phyloP scores from a whole-genome alignment of 2,329 filamentous ascomycete species.

The Verticillium dahliae region DNA sequence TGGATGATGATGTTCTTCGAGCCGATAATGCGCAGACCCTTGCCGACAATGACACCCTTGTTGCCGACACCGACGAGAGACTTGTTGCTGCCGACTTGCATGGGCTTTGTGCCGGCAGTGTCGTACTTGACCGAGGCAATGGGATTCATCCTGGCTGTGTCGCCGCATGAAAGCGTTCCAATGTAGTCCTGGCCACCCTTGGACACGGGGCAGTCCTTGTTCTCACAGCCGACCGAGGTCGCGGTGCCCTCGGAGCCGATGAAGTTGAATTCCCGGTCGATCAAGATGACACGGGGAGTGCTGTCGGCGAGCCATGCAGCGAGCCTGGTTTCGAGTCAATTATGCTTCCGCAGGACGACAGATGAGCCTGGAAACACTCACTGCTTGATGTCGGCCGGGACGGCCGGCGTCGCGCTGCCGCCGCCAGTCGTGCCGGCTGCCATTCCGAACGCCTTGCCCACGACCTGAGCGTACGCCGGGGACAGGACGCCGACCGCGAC shows the following conservation, averaged over 20 bases:
- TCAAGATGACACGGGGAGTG: constrained; percentile 13
- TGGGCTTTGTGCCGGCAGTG: constrained; percentile 15
- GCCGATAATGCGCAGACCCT: constrained; percentile 34
- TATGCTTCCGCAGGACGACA: too few relatives aligned
- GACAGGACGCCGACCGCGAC: too few relatives aligned
- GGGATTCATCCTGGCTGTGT: too few relatives aligned
- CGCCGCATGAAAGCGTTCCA: not conserved
- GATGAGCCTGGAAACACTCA: too few relatives aligned
- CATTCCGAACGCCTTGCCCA: constrained; percentile 19
- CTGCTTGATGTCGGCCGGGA: too few relatives aligned
- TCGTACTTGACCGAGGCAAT: constrained; percentile 14
- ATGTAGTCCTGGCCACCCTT: constrained; percentile 16
- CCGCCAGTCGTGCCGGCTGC: constrained; percentile 40
- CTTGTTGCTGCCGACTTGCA: constrained; percentile 20
- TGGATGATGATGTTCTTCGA: constrained; percentile 43
- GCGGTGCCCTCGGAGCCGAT: constrained; percentile 11
- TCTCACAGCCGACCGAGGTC: constrained; percentile 15
- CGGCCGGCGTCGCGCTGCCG: constrained; percentile 31
- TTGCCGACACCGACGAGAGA: constrained; percentile 17
- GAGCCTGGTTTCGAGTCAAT: not conserved
- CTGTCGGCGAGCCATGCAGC: not conserved
- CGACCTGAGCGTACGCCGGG: constrained; percentile 15
- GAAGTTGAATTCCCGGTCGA: constrained; percentile 17
- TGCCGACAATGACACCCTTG: constrained; percentile 22
- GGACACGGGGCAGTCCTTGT: constrained; percentile 6